phyloP scores from a whole-genome alignment of 441 rosid species.

The Eutrema salsugineum region DNA sequence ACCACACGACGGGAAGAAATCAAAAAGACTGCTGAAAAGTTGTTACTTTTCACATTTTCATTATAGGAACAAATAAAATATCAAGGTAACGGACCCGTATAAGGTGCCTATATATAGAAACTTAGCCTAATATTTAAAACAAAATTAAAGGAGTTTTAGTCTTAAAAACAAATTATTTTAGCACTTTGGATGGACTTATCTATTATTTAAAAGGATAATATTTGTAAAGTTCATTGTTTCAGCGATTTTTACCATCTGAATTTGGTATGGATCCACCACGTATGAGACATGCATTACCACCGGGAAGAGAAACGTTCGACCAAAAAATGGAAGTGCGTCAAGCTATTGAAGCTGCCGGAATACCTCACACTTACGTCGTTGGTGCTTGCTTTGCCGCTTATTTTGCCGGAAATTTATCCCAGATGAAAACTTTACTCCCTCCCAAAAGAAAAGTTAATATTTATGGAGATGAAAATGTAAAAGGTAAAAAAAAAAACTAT shows the following conservation, averaged over 20 bases:
- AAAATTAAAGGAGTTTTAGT: background rate
- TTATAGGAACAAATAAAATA: no score
- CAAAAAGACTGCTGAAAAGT: background rate
- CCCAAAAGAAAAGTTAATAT: conserved; percentile 41
- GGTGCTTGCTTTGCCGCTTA: conserved; percentile 77
- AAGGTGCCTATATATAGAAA: background rate
- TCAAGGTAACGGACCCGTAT: background rate
- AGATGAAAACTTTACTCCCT: conserved; percentile 52
- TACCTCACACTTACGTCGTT: conserved; percentile 63
- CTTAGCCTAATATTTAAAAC: background rate
- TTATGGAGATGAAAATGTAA: conserved; percentile 63
- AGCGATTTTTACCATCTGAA: conserved; percentile 85
- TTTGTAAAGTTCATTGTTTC: background rate
- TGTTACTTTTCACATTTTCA: background rate
- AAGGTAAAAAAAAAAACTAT: conserved; percentile 37
- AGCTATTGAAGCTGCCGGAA: conserved; percentile 66
- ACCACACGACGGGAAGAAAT: background rate
- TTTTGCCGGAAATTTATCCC: conserved; percentile 61
- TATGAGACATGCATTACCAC: conserved; percentile 70
- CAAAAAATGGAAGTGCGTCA: conserved; percentile 68
- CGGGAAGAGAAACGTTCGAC: conserved; percentile 71
- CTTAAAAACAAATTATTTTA: no score
- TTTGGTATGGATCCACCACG: conserved; percentile 78
- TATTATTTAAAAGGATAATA: background rate
- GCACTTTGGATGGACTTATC: background rate